Evolutionary conservation across 495 filamentous ascomycete genomes (phyloP).

Genomic region (Aspergillus cristatus): DNA sequence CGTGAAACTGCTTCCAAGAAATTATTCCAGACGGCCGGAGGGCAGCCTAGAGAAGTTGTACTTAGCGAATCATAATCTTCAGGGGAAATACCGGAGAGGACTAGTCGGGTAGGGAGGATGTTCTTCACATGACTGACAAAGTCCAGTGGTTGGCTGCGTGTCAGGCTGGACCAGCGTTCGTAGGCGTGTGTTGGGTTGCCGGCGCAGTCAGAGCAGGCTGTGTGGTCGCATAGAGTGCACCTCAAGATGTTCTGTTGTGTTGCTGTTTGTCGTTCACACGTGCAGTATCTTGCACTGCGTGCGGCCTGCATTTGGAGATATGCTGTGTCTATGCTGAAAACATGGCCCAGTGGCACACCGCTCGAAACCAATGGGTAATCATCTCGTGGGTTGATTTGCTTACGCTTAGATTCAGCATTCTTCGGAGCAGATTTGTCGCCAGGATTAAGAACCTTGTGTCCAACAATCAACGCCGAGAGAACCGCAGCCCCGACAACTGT

Average conservation of each 20-base stretch:
- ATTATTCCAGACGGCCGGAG: conserved; percentile 21
- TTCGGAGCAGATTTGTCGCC: conserved; percentile 1
- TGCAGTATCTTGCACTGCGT: conserved; percentile 39
- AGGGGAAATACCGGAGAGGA: conserved; percentile 23
- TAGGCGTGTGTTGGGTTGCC: conserved; percentile 50
- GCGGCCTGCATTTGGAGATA: conserved; percentile 17
- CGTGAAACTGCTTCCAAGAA: conserved; percentile 23
- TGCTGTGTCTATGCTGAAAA: not conserved
- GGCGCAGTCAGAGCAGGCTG: conserved; percentile 45
- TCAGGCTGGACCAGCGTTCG: conserved; percentile 8
- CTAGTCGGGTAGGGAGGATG: conserved; percentile 39
- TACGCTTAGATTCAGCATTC: conserved; percentile 3
- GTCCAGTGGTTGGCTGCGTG: conserved; percentile 31
- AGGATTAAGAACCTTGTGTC: conserved; percentile 24
- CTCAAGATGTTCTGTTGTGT: conserved; percentile 28
- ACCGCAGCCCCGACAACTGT: conserved; percentile 62
- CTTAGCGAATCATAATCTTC: conserved; percentile 15
- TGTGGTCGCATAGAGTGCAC: conserved; percentile 48
- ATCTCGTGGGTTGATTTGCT: conserved; percentile 1
- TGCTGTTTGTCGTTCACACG: conserved; percentile 45
- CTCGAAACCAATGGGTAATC: conserved; percentile 4
- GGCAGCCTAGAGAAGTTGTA: conserved; percentile 3
- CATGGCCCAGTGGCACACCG: conserved; percentile 3
- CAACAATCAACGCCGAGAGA: conserved; percentile 42
- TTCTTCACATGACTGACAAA: conserved; percentile 40